phyloP scores from a whole-genome alignment of 2,329 filamentous ascomycete species.

The Tetracladium maxilliforme region DNA sequence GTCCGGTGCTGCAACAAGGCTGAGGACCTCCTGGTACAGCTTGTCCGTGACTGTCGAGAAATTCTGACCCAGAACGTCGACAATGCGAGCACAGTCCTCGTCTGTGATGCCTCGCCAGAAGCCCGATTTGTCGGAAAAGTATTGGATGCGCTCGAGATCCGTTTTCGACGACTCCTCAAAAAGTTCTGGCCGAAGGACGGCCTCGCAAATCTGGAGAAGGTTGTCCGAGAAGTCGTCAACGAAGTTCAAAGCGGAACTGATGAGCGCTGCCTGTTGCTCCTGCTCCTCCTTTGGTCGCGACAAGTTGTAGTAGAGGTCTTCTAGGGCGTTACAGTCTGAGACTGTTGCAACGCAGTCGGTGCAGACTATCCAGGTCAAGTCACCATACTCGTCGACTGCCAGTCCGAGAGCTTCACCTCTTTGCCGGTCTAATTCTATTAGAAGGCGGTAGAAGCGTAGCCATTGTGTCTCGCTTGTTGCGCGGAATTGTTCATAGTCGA shows the following conservation, averaged over 20 bases:
- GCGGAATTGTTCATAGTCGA: constrained; percentile 66
- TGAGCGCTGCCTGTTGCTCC: too few species aligned
- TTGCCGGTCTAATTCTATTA: constrained; percentile 75
- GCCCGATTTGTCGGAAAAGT: constrained; percentile 64
- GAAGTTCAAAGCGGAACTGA: constrained; percentile 58
- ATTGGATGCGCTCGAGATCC: constrained; percentile 59
- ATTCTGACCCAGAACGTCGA: constrained; percentile 50
- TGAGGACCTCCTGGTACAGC: constrained; percentile 36
- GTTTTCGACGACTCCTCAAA: constrained; percentile 59
- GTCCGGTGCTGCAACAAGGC: constrained; percentile 25
- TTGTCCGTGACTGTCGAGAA: constrained; percentile 41
- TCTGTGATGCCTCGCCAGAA: constrained; percentile 71
- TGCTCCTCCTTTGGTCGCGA: too few species aligned
- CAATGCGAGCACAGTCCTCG: constrained; percentile 61
- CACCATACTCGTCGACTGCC: constrained; percentile 53
- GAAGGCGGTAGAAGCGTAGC: constrained; percentile 76
- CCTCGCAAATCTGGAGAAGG: constrained; percentile 51
- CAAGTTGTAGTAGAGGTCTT: constrained; percentile 61
- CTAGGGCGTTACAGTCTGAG: constrained; percentile 63
- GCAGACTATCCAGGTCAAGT: constrained; percentile 72
- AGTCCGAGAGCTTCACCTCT: constrained; percentile 71
- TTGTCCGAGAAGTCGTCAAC: constrained; percentile 55
- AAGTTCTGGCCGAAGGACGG: constrained; percentile 56
- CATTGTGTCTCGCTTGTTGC: constrained; percentile 68
- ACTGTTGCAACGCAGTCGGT: constrained; percentile 71